phyloP scores from a whole-genome alignment of 1,139 yeast species.

The Nakaseomyces sp. region DNA sequence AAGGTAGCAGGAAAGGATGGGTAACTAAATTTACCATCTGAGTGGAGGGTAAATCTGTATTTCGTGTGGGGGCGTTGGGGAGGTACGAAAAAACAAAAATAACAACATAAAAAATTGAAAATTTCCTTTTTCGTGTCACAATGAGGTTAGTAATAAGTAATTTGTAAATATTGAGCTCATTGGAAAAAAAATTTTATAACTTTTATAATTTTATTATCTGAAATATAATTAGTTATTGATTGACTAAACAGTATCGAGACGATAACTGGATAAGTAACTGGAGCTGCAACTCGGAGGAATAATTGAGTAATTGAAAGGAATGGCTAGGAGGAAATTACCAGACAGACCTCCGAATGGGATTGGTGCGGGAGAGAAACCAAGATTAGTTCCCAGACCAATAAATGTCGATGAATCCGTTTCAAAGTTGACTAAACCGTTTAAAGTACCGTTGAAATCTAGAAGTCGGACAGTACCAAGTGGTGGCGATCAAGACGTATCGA shows the following conservation, averaged over 20 bases:
- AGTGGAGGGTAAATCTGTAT: too few species aligned
- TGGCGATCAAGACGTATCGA: constrained; percentile 25
- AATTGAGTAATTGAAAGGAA: constrained; percentile 4
- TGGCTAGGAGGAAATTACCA: constrained; percentile 28
- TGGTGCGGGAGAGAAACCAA: constrained; percentile 32
- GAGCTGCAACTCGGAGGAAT: too few species aligned
- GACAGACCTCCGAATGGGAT: constrained; percentile 33
- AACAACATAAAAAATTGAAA: not conserved
- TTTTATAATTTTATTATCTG: too few species aligned
- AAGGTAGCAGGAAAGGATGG: too few species aligned
- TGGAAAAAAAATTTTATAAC: not conserved
- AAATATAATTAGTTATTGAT: too few species aligned
- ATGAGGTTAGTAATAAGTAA: constrained; percentile 2
- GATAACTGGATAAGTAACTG: too few species aligned
- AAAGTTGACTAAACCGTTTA: constrained; percentile 40
- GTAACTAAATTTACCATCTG: too few species aligned
- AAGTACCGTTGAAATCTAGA: constrained; percentile 34
- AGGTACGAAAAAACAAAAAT: not conserved
- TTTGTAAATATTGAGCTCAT: constrained; percentile 1
- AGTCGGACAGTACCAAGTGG: constrained; percentile 17
- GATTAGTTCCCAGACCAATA: constrained; percentile 26
- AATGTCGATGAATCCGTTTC: constrained; percentile 23
- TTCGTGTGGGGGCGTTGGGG: too few species aligned
- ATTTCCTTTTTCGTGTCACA: constrained; percentile 7
- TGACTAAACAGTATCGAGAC: too few species aligned